Base-by-base conservation (phyloP, 2,329 filamentous ascomycete genomes). In the Huntiella bhutanensis region DNA sequence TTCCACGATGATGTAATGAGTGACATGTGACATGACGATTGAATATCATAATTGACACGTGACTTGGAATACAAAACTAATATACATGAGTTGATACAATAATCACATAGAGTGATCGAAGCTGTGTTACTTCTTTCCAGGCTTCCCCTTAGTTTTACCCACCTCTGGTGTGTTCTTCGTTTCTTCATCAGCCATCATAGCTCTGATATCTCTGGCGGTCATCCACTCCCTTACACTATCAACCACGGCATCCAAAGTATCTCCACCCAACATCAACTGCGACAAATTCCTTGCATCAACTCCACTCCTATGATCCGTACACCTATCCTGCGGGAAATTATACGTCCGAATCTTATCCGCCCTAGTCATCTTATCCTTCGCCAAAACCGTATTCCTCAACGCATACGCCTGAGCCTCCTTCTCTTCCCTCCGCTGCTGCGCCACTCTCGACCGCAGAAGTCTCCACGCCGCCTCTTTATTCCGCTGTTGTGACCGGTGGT, bases 341-440 rank as follows among this genome's bases (percentile, higher is more conserved):
- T 95, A 95, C 0, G 87, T 95, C 51, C 87, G 70, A 49, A 98
- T 80, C 66, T 98, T 98, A 64, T 96, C 86, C 41, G 84, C 84
- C 37, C 91, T 73, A 4, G 87, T 91, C 64, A 91, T 87, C 55
- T 80, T 80, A 48, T 86, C 77, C 53, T 78, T 74, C 33, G 82
- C 77, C 52, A 93, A 72, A 3, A 86, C 84, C 52, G 79, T 84
- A 58, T 86, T 74, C 47, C 87, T 70, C 61, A 96, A 60, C 16
- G 68, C 70, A 13, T 78, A 69, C 22, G 87, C 72, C 59, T 88
- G 77, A 54, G 85, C 83, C 60, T 98, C 88, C 32, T 85, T 74
- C 52, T 80, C 78, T 59, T 94, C 87, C 41, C 86, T 73, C 48
- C 81, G 71, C 55, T 73, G 70, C 61, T 91, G 81, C 2, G 87